Conservation (phyloP, 2,329 filamentous ascomycete genomes). For the Eurotiales sp. region DNA sequence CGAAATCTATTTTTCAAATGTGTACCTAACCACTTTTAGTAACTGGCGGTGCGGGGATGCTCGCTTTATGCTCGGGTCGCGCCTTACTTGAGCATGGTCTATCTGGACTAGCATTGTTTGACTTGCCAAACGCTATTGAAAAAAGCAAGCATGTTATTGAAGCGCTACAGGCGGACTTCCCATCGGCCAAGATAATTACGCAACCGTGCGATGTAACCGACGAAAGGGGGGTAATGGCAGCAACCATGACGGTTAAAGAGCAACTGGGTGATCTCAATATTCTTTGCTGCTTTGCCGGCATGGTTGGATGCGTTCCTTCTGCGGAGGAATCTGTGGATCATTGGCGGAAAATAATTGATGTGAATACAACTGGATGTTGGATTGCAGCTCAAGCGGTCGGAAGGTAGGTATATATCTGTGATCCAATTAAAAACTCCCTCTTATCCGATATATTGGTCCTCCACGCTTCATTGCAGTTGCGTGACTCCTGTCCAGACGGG, state of each 20-base stretch:
- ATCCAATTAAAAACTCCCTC: too few species aligned
- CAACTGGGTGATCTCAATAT: constrained; percentile 52
- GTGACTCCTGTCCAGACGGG: too few species aligned
- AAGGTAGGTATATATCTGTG: constrained; percentile 32
- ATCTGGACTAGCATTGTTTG: constrained; percentile 57
- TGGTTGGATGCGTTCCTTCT: constrained; percentile 61
- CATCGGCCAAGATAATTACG: constrained; percentile 48
- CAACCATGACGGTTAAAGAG: constrained; percentile 17
- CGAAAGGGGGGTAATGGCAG: constrained; percentile 29
- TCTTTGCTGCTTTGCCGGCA: constrained; percentile 63
- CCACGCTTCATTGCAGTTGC: too few species aligned
- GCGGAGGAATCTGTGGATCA: constrained; percentile 56
- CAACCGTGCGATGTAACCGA: constrained; percentile 59
- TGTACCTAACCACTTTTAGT: constrained; percentile 43
- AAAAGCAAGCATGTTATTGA: constrained; percentile 41
- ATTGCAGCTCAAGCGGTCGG: constrained; percentile 65
- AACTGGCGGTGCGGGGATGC: constrained; percentile 63
- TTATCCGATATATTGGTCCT: too few species aligned
- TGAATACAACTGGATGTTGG: constrained; percentile 70
- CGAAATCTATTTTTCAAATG: background rate
- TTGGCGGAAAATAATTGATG: constrained; percentile 63
- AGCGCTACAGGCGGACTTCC: constrained; percentile 52
- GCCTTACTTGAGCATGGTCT: constrained; percentile 68
- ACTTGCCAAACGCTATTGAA: constrained; percentile 47
- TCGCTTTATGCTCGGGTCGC: constrained; percentile 55